A percentile compares a stretch with the other conserved stretches of the same genome.
Evolutionary conservation across 495 filamentous ascomycete genomes (phyloP).

Genomic region (Talaromyces adpressus): DNA sequence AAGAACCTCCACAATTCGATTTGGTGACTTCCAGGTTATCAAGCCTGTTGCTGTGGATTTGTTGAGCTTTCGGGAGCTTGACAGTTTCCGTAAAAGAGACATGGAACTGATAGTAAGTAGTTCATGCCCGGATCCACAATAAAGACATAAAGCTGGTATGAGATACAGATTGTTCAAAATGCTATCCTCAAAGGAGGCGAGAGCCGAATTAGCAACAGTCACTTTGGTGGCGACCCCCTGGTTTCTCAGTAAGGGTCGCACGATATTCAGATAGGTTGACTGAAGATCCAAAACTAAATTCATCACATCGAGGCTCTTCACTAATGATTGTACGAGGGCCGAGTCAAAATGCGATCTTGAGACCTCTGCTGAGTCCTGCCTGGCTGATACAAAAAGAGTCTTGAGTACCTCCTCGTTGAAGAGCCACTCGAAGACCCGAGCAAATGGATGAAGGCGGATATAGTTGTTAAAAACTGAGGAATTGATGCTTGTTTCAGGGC

Average conservation of each 20-base stretch:
- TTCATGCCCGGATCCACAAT: slow-evolving; percentile 72
- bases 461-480: slow-evolving; percentile 68
- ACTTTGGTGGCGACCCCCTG: slow-evolving; percentile 35
- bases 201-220: slow-evolving; percentile 60
- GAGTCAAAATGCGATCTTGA: slow-evolving; percentile 61
- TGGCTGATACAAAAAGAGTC: slow-evolving; percentile 66
- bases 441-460: slow-evolving; percentile 80
- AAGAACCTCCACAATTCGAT: slow-evolving; percentile 73
- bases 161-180: slow-evolving; percentile 71
- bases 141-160: slow-evolving; percentile 72
- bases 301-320: slow-evolving; percentile 73
- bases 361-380: slow-evolving; percentile 63
- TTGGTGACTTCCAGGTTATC: slow-evolving; percentile 51
- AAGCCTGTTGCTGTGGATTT: slow-evolving; percentile 36
- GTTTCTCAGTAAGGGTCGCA: slow-evolving; percentile 66
- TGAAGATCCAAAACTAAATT: slow-evolving; percentile 76
- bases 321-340: slow-evolving; percentile 63
- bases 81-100: slow-evolving; percentile 74
- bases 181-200: slow-evolving; percentile 85
- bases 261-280: slow-evolving; percentile 81
- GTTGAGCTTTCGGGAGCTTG: slow-evolving; percentile 70
- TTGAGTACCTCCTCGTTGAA: slow-evolving; percentile 86
- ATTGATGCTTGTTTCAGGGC: slow-evolving; percentile 65
- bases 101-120: slow-evolving; percentile 70
- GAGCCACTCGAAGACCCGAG: slow-evolving; percentile 92